phyloP scores from a whole-genome alignment of 495 filamentous ascomycete species.

The Penicillium cataractarum region DNA sequence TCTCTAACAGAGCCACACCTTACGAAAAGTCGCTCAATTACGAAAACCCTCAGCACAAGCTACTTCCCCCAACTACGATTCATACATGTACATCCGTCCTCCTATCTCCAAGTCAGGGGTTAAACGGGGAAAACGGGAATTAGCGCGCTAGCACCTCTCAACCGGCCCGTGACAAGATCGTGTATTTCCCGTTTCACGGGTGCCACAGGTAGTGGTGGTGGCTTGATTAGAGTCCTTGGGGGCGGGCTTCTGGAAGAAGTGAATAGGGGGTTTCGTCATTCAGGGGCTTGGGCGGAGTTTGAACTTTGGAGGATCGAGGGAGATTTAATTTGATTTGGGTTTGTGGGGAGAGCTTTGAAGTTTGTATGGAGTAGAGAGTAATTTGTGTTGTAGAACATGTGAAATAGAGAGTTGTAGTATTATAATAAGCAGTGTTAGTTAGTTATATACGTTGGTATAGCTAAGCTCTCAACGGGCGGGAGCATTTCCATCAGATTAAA shows the following conservation, averaged over 20 bases:
- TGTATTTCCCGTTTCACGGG: neutral
- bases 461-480: neutral
- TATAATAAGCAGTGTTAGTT: neutral
- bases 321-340: neutral
- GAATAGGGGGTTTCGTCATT: neutral
- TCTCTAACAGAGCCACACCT: no score
- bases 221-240: neutral
- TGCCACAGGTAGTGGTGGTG: neutral
- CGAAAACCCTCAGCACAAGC: no score
- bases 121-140: neutral
- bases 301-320: neutral
- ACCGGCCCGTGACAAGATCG: conserved; percentile 11
- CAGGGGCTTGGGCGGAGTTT: neutral
- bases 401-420: no score
- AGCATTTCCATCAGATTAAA: no score
- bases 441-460: neutral
- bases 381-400: no score
- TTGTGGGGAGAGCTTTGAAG: neutral
- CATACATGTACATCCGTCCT: no score
- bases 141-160: neutral
- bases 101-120: conserved; percentile 1
- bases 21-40: no score
- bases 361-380: neutral
- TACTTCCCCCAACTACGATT: no score
- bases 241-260: conserved; percentile 4